Conservation (phyloP, 148 eudicot genomes). For the Arctostaphylos glauca region DNA sequence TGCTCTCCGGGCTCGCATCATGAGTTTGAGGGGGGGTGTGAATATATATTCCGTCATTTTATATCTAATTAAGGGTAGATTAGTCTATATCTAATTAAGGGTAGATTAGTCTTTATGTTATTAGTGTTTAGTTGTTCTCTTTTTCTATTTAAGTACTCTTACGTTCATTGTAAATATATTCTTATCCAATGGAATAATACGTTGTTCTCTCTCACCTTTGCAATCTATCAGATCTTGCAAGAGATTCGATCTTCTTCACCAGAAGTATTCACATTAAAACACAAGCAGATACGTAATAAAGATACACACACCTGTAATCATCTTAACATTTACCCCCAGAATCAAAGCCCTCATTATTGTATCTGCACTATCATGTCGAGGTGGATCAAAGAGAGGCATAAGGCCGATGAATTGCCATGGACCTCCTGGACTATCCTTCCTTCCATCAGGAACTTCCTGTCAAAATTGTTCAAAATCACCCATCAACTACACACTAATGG, state of each 20-base stretch:
- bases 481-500: neutral
- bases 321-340: slow-evolving; percentile 58
- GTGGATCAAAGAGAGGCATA: slow-evolving; percentile 61
- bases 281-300: neutral
- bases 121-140: too few species aligned
- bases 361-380: slow-evolving; percentile 60
- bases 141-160: too few species aligned
- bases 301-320: slow-evolving; percentile 48
- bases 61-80: too few species aligned
- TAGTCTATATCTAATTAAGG: too few species aligned
- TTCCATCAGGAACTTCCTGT: slow-evolving; percentile 55
- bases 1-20: too few species aligned
- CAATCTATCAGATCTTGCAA: too few species aligned
- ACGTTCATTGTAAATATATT: too few species aligned
- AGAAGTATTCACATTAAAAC: neutral
- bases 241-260: neutral
- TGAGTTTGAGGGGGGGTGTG: too few species aligned
- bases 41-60: too few species aligned
- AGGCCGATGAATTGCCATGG: slow-evolving; percentile 56
- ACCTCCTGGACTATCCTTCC: slow-evolving; percentile 46
- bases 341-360: slow-evolving; percentile 53
- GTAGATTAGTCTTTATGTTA: too few species aligned
- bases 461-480: neutral
- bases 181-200: too few species aligned
- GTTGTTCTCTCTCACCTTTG: too few species aligned